Conservation (phyloP, 1,139 yeast species). For the Spencermartinsiella ligniputridi region DNA sequence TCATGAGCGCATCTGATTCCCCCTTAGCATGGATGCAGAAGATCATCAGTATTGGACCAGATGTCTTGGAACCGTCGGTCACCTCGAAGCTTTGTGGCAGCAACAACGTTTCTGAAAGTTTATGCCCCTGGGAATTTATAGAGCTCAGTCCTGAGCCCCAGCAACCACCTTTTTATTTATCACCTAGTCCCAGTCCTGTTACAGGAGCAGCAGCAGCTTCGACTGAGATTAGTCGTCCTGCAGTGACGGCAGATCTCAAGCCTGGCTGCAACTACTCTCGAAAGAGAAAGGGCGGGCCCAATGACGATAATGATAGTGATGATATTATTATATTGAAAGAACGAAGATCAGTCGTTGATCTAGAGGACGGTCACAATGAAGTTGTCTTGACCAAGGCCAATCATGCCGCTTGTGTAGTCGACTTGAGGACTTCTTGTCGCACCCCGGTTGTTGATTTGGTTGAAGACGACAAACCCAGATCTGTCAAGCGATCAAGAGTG, state of each 20-base stretch:
- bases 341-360: not conserved
- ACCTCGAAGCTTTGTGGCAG: constrained; percentile 1
- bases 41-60: constrained; percentile 11
- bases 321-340: not conserved
- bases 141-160: constrained; percentile 2
- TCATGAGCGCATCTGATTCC: constrained; percentile 49
- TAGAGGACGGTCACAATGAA: not conserved
- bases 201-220: not conserved
- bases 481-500: not conserved
- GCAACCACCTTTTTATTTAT: not conserved
- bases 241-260: not conserved
- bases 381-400: not conserved
- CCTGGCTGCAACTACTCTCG: not conserved
- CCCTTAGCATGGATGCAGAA: constrained; percentile 50
- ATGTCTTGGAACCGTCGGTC: constrained; percentile 4
- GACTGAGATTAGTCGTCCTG: not conserved
- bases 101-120: not conserved
- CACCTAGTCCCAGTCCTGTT: constrained; percentile 1
- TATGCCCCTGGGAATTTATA: not conserved
- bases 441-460: not conserved
- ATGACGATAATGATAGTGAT: not conserved
- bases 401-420: not conserved
- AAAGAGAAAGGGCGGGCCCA: not conserved
- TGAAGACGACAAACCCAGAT: not conserved
- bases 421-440: not conserved